Conservation (phyloP, 805 yeast species). For the Yamadazyma kitorensis region DNA sequence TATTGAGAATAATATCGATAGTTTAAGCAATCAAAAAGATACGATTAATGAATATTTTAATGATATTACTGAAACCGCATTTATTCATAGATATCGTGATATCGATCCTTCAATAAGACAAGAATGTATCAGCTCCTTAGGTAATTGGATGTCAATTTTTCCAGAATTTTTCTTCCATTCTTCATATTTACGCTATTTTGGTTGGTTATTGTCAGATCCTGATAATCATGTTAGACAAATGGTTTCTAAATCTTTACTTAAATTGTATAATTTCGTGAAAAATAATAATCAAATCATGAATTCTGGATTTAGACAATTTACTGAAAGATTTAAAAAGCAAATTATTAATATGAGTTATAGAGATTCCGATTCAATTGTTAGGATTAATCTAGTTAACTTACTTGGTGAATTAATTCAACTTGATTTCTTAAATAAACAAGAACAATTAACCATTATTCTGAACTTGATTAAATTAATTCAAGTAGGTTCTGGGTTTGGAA, state of each 20-base stretch:
- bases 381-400: constrained; percentile 47
- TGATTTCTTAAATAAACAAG: constrained; percentile 65
- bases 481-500: constrained; percentile 14
- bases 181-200: constrained; percentile 70
- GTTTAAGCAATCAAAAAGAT: constrained; percentile 40
- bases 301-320: constrained; percentile 73
- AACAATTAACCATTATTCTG: constrained; percentile 31
- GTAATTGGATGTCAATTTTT: constrained; percentile 66
- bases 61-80: constrained; percentile 65
- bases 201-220: constrained; percentile 82
- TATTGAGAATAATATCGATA: constrained; percentile 21
- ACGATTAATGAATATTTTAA: constrained; percentile 55
- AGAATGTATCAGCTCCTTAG: constrained; percentile 61
- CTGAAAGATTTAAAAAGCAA: constrained; percentile 67
- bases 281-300: constrained; percentile 26
- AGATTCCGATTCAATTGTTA: constrained; percentile 50
- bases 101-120: constrained; percentile 68
- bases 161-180: constrained; percentile 74
- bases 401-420: constrained; percentile 53
- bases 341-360: constrained; percentile 53
- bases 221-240: constrained; percentile 60
- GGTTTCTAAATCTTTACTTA: constrained; percentile 54
- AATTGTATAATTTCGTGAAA: constrained; percentile 35
- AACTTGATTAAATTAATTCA: constrained; percentile 4
- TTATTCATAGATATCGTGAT: constrained; percentile 78